phyloP scores from a whole-genome alignment of 1,139 yeast genomes.

The Sugiyamaella paludigena region DNA sequence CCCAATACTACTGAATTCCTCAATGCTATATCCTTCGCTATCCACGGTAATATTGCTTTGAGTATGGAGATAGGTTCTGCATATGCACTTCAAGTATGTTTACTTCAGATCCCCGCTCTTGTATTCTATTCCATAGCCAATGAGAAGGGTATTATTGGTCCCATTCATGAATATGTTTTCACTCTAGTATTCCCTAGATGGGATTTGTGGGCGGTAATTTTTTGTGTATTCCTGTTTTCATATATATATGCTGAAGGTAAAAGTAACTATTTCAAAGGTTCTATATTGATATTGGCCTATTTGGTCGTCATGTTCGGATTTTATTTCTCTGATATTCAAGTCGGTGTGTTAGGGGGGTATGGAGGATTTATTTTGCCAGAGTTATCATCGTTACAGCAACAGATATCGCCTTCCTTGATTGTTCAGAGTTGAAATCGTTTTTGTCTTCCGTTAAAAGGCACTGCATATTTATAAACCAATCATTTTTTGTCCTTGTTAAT shows the following conservation, averaged over 20 bases:
- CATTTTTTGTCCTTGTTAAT: too few species aligned
- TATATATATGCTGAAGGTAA: slow-evolving; percentile 97
- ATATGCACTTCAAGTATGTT: slow-evolving; percentile 93
- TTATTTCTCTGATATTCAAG: slow-evolving; percentile 48
- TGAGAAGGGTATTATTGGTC: slow-evolving; percentile 32
- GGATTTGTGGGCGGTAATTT: slow-evolving; percentile 86
- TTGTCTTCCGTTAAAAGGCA: too few species aligned
- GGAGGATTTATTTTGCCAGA: slow-evolving; percentile 12
- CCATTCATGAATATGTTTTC: slow-evolving; percentile 53
- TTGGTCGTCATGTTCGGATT: slow-evolving; percentile 78
- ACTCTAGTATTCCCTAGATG: slow-evolving; percentile 90
- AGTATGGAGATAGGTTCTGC: slow-evolving; percentile 97
- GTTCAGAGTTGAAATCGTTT: too few species aligned
- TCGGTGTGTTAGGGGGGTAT: slow-evolving; percentile 29
- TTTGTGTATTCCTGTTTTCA: slow-evolving; percentile 85
- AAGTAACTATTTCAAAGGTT: slow-evolving; percentile 93
- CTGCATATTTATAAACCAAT: too few species aligned
- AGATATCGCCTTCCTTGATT: too few species aligned
- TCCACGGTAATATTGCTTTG: slow-evolving; percentile 91
- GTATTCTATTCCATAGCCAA: slow-evolving; percentile 68
- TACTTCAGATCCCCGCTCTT: slow-evolving; percentile 88
- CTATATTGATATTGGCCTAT: slow-evolving; percentile 78
- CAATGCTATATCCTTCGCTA: slow-evolving; percentile 95
- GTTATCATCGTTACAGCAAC: too few species aligned
- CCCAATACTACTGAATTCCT: slow-evolving; percentile 97